Conservation (phyloP, 208 protist species). For the Acanthamoeba culbertsoni region DNA sequence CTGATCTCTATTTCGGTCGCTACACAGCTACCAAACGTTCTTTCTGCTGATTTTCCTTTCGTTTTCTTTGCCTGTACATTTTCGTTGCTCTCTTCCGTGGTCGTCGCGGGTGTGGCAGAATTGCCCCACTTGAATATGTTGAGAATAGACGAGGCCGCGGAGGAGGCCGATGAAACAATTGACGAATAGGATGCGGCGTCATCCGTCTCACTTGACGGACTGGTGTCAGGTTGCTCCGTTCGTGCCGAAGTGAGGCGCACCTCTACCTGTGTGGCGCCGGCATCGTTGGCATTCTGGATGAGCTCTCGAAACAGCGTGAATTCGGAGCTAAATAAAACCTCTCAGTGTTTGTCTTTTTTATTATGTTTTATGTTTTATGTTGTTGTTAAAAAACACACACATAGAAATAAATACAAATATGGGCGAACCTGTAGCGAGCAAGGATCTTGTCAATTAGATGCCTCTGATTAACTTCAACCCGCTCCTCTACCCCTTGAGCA, state of each 20-base stretch:
- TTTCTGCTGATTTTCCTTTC: background rate
- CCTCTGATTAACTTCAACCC: conserved; percentile 66
- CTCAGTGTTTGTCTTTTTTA: background rate
- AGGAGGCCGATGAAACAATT: background rate
- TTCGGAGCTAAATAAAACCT: background rate
- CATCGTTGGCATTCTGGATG: conserved; percentile 70
- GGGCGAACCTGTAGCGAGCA: conserved; percentile 55
- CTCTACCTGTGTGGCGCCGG: background rate
- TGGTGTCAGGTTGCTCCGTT: background rate
- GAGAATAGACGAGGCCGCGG: background rate
- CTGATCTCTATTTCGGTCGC: conserved; percentile 39
- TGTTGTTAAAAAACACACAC: background rate
- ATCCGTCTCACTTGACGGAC: background rate
- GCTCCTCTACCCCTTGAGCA: conserved; percentile 57
- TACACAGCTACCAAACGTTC: conserved; percentile 57
- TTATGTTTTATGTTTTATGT: background rate
- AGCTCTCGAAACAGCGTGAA: conserved; percentile 67
- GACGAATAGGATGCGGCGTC: background rate
- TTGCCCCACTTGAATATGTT: conserved; percentile 40
- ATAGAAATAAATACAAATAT: background rate
- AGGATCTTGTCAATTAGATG: conserved; percentile 75
- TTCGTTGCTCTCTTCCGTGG: background rate
- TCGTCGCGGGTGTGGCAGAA: background rate
- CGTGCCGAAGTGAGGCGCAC: background rate
- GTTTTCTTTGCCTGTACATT: background rate